phyloP scores from a whole-genome alignment of 1,284 basidiomycete genomes.

The Puccinia novopanici region DNA sequence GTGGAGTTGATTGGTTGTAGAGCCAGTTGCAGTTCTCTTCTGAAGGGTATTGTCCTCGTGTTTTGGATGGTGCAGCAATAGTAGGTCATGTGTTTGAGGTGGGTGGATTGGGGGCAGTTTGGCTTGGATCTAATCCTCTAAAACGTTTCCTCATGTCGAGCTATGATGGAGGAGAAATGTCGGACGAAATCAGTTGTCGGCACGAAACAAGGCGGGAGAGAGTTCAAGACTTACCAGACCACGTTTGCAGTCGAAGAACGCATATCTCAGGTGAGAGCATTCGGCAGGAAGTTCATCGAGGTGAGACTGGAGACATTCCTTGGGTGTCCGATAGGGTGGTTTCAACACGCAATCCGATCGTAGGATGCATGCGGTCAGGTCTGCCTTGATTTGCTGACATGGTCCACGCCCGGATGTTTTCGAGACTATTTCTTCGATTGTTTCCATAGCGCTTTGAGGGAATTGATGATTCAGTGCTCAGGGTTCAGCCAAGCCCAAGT shows the following conservation, averaged over 20 bases:
- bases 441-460: background rate
- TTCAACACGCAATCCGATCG: constrained; percentile 79
- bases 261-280: constrained; percentile 72
- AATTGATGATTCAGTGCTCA: background rate
- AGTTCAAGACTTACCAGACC: constrained; percentile 69
- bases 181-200: background rate
- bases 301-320: constrained; percentile 73
- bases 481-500: no score
- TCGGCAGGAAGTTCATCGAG: constrained; percentile 72
- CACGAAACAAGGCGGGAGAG: constrained; percentile 26
- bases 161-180: constrained; percentile 59
- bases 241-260: constrained; percentile 81
- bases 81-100: constrained; percentile 6
- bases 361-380: constrained; percentile 76
- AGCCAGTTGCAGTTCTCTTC: no score
- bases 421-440: background rate
- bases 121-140: constrained; percentile 62
- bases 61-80: background rate
- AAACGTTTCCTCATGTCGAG: constrained; percentile 80
- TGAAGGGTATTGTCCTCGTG: no score
- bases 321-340: constrained; percentile 69
- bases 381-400: constrained; percentile 71
- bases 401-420: constrained; percentile 55
- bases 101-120: constrained; percentile 14
- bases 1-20: no score